Evolutionary conservation across 305 asterid species (phyloP), one percentile per base, ranked within the genome.

Genomic region (Fraxinus velutina): DNA sequence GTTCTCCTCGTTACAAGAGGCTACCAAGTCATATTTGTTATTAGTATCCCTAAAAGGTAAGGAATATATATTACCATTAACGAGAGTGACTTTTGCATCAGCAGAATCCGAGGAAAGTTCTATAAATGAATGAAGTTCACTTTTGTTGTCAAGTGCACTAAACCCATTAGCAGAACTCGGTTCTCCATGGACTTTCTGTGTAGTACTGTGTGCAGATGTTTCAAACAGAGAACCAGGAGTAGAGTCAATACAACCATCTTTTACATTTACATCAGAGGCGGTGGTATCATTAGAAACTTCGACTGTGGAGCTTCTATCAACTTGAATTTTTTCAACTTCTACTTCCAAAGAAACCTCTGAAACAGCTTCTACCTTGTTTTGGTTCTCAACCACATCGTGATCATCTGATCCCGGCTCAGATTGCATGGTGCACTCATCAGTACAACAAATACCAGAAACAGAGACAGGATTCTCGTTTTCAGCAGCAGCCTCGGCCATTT

Each of bases 401-500:
- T 64, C 33, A 39, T 64, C 30, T 39, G 15, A 33, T 29, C 21
- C 44, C 7, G 21, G 78, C 17, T 78, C 34, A 32, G 75, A 70
- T 7, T 33, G 78, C 27, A 42, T 52, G 24, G 75, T 13, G 70
- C 17, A 50, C 68, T 47, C 52, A 42, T 77, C 72, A 55, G 19
- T 19, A 66, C 37, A 17, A 15, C 10, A 68, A 17, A 52, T 13
- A 3, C 66, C 39, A 72, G 80, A 80, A 76, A 75, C 75, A 34
- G 73, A 79, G 62, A 74, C 80, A 78, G 85, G 79, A 36, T 82
- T 83, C 80, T 75, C 76, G 30, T 73, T 37, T 64, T 83, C 79
- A 64, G 72, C 83, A 44, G 83, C 82, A 74, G 70, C 84, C 73
- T 83, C 89, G 47, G 52, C 50, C 66, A 22, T 76, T 73, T 75